Percentiles rank a stretch among this genome's conserved stretches.
Conservation (phyloP, 208 protist species). For the Tritrichomonas foetus region DNA sequence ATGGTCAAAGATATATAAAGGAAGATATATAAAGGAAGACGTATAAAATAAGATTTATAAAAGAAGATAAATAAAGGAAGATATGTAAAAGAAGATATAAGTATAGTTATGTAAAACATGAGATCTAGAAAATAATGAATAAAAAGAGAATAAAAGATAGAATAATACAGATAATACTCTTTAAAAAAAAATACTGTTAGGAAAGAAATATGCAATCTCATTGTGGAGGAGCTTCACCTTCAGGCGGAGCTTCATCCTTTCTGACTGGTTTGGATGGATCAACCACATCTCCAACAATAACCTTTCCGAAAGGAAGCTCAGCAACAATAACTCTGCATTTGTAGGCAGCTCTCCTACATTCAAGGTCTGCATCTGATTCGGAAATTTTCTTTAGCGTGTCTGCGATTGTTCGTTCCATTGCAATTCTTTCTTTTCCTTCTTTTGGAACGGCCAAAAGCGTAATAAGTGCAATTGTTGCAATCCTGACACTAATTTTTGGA, state of each 20-base stretch:
- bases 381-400: neutral
- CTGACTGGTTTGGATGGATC: neutral
- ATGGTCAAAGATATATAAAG: too few species aligned
- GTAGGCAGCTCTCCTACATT: neutral
- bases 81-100: too few species aligned
- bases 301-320: conserved; percentile 4
- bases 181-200: too few species aligned
- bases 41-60: too few species aligned
- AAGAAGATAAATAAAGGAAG: too few species aligned
- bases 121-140: too few species aligned
- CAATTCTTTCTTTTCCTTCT: neutral
- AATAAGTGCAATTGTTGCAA: neutral
- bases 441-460: neutral
- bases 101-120: too few species aligned
- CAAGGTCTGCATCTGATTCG: neutral
- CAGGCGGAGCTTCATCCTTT: neutral
- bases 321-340: conserved; percentile 17
- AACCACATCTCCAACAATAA: conserved; percentile 20
- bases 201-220: too few species aligned
- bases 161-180: too few species aligned
- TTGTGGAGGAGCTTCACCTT: neutral
- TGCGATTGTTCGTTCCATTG: neutral
- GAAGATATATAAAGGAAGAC: too few species aligned
- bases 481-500: neutral
- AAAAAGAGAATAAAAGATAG: too few species aligned